phyloP scores from a whole-genome alignment of 106 monocot genomes.

The Apostasia ramifera region DNA sequence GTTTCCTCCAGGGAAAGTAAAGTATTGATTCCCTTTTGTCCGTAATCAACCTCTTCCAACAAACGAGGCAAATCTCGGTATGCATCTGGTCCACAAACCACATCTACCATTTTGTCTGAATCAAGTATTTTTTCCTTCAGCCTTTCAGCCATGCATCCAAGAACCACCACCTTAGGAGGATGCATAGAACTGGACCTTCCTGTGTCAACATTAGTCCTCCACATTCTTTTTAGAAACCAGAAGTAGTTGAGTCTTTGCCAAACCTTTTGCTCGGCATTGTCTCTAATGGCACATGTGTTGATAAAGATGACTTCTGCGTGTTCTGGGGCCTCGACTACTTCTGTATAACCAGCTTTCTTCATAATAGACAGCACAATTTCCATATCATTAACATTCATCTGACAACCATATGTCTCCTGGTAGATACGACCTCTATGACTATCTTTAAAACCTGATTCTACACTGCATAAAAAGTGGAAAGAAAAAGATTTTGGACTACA shows the following conservation, averaged over 20 bases:
- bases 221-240: slow-evolving; percentile 99
- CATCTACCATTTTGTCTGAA: slow-evolving; percentile 98
- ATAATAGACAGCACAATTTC: slow-evolving; percentile 97
- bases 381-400: slow-evolving; percentile 99
- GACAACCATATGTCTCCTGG: slow-evolving; percentile 98
- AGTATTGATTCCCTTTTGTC: slow-evolving; percentile 92
- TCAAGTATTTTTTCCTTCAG: slow-evolving; percentile 94
- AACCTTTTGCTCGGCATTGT: slow-evolving; percentile 98
- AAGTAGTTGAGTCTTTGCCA: slow-evolving; percentile 99
- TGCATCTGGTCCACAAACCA: slow-evolving; percentile 97
- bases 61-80: slow-evolving; percentile 88
- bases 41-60: slow-evolving; percentile 81
- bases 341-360: slow-evolving; percentile 76
- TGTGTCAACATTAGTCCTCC: slow-evolving; percentile 75
- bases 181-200: slow-evolving; percentile 79
- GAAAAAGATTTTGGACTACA: neutral
- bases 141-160: slow-evolving; percentile 99
- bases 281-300: slow-evolving; percentile 95
- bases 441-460: slow-evolving; percentile 22
- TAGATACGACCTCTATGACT: slow-evolving; percentile 74
- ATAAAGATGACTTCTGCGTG: slow-evolving; percentile 94
- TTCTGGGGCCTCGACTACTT: slow-evolving; percentile 68
- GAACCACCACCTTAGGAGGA: slow-evolving; percentile 90
- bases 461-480: slow-evolving; percentile 23
- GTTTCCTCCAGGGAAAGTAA: slow-evolving; percentile 97